Evolutionary conservation across 1,284 basidiomycete species (phyloP), one percentile per base, ranked within the genome.

Genomic region (Ustilago crameri): DNA sequence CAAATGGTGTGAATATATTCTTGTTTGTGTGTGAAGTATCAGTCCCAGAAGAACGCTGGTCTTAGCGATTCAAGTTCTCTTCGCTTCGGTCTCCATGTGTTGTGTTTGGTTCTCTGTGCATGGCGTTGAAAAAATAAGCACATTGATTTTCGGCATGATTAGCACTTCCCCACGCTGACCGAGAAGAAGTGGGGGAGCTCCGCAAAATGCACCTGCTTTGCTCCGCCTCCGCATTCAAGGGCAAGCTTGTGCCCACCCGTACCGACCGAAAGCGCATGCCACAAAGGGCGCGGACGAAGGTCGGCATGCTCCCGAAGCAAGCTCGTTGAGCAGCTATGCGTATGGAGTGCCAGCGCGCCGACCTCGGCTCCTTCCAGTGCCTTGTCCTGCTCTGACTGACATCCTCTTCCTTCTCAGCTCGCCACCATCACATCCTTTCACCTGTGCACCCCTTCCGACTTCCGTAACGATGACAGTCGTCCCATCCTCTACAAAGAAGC

Each of bases 111-210:
- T n/a, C n/a, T n/a, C n/a, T n/a, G n/a, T n/a, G n/a, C n/a, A n/a
- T n/a, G n/a, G n/a, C n/a, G n/a, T n/a, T n/a, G n/a, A n/a, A n/a
- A n/a, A n/a, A n/a, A n/a, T n/a, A n/a, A n/a, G n/a, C n/a, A n/a
- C n/a, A n/a, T n/a, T n/a, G n/a, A n/a, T n/a, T n/a, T n/a, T n/a
- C n/a, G n/a, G n/a, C n/a, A n/a, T n/a, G n/a, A n/a, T n/a, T n/a
- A n/a, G 9, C 20, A 37, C 23, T 35, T 46, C 43, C 53, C 53
- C 45, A 55, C 44, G 53, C 53, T 37, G 53, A 55, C 44, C 14
- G n/a, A 38, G 30, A 37, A 37, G 35, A 14, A 18, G 53, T 47
- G 53, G 44, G 45, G 45, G 38, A 46, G 43, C 52, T 54, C 52
- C 52, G 52, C 52, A 46, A 42, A 42, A 54, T 22, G 9, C 2